A percentile compares a stretch with the other conserved stretches of the same genome.
Evolutionary conservation across 805 yeast genomes (phyloP).

Genomic region (Candida taoyuanica): DNA sequence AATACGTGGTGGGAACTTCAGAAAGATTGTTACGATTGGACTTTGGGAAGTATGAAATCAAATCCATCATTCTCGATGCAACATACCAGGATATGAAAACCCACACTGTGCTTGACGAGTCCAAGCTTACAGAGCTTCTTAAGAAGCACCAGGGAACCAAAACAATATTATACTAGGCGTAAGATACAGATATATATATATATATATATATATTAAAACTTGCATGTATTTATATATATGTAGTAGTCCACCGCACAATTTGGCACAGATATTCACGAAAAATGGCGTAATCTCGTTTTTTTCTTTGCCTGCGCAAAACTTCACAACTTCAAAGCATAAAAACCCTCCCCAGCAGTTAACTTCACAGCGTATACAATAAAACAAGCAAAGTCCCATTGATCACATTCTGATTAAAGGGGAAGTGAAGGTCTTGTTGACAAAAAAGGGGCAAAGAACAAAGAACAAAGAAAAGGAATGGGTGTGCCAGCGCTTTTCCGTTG

Average conservation of each 20-base stretch:
- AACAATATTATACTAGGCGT: conserved; percentile 21
- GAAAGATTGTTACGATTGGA: conserved; percentile 22
- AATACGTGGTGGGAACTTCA: conserved; percentile 25
- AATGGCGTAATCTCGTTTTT: too few relatives aligned
- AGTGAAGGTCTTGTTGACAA: too few relatives aligned
- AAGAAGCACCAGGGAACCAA: conserved; percentile 25
- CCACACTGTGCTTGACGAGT: conserved; percentile 25
- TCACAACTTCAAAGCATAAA: too few relatives aligned
- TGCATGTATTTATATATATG: too few relatives aligned
- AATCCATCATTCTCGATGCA: conserved; percentile 26
- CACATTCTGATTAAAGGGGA: too few relatives aligned
- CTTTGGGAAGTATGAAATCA: conserved; percentile 18
- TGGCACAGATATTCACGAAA: too few relatives aligned
- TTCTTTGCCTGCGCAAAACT: not conserved
- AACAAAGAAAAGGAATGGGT: conserved; percentile 56
- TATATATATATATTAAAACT: too few relatives aligned
- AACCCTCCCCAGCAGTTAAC: too few relatives aligned
- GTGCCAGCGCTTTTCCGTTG: conserved; percentile 98
- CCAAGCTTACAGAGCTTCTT: conserved; percentile 20
- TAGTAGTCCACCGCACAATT: too few relatives aligned
- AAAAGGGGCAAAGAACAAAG: too few relatives aligned
- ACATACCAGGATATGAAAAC: conserved; percentile 26
- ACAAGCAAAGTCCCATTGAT: too few relatives aligned
- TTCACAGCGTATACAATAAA: too few relatives aligned
- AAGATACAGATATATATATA: not conserved